phyloP scores from a whole-genome alignment of 805 yeast species.

The Nadsonia fulvescens region DNA sequence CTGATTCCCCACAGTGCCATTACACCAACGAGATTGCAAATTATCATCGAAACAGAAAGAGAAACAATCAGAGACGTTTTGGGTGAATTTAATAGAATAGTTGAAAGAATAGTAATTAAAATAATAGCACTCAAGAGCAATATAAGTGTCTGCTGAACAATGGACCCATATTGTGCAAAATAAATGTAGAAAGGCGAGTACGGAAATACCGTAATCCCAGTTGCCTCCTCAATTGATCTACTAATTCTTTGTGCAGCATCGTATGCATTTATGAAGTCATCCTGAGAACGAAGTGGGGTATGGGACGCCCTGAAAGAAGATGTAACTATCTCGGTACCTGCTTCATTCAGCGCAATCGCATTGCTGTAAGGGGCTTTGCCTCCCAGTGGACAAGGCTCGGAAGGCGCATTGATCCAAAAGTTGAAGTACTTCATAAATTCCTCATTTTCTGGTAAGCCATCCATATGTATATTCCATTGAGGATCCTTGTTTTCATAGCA shows the following conservation, averaged over 20 bases:
- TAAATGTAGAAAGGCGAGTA: constrained; percentile 86
- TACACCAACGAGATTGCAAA: constrained; percentile 61
- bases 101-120: constrained; percentile 31
- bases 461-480: constrained; percentile 55
- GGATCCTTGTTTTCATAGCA: constrained; percentile 47
- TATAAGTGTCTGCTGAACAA: constrained; percentile 38
- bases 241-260: constrained; percentile 52
- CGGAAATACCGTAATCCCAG: constrained; percentile 52
- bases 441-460: constrained; percentile 62
- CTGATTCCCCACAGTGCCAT: constrained; percentile 62
- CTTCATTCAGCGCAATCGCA: constrained; percentile 30
- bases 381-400: constrained; percentile 87
- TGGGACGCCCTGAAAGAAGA: constrained; percentile 72
- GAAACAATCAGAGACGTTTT: constrained; percentile 39
- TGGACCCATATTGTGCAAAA: constrained; percentile 70
- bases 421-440: constrained; percentile 56
- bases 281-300: constrained; percentile 59
- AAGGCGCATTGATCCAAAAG: constrained; percentile 69
- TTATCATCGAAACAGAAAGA: constrained; percentile 40
- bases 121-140: constrained; percentile 34
- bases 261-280: constrained; percentile 69
- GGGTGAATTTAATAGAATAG: constrained; percentile 47
- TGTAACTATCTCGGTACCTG: constrained; percentile 26
- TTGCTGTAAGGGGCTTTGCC: constrained; percentile 83
- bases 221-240: constrained; percentile 23